These are phyloP conservation scores for Aaosphaeria arxii DNA, from an alignment of 2,329 filamentous ascomycete genomes.

Conservation along the genomic window DNA sequence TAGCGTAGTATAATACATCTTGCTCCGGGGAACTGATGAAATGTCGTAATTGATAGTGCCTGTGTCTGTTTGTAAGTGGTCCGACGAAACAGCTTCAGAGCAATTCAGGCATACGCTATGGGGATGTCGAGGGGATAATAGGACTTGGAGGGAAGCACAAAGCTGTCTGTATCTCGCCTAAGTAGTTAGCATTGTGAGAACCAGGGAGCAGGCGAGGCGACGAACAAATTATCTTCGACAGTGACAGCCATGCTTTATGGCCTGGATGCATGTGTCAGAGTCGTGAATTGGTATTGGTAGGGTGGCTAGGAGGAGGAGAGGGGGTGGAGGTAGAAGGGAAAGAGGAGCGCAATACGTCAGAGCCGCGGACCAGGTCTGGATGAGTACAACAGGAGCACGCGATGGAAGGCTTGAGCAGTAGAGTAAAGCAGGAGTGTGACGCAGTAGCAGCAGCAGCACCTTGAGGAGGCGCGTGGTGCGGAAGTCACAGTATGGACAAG, in stretches of 20 bases:
- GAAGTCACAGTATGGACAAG: no score
- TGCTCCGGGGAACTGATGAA: conserved; percentile 78
- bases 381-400: no score
- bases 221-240: conserved; percentile 38
- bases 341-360: conserved; percentile 9
- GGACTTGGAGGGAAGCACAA: conserved; percentile 43
- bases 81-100: background rate
- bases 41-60: conserved; percentile 86
- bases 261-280: conserved; percentile 12
- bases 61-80: conserved; percentile 35
- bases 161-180: conserved; percentile 45
- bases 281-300: no score
- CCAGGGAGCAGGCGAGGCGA: background rate
- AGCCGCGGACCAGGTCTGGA: background rate
- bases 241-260: conserved; percentile 37
- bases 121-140: conserved; percentile 50
- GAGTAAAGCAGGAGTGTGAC: no score
- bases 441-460: no score
- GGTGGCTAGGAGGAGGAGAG: conserved; percentile 9
- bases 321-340: conserved; percentile 5
- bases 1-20: conserved; percentile 81
- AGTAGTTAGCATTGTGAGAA: conserved; percentile 11
- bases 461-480: no score
- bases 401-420: no score
- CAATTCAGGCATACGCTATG: conserved; percentile 36